Evolutionary conservation across 768 basidiomycete genomes (phyloP), one percentile per base, ranked within the genome.

Genomic region (Suillus subalutaceus): DNA sequence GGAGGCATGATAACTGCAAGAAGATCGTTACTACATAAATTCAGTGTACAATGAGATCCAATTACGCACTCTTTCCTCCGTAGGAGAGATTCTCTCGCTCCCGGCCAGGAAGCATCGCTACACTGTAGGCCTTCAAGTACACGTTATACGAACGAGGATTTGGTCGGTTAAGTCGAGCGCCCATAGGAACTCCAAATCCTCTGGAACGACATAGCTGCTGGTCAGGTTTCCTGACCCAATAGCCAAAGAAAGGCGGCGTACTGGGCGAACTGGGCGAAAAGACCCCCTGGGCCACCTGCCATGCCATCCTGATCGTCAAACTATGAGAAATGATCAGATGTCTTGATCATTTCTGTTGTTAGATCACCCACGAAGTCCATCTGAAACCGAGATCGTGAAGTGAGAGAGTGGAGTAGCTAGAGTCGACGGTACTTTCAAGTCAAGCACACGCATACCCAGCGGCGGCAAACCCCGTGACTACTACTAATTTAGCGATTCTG

Each of bases 1-100:
- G 92, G 94, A 3, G 97, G 97, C 94, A 99, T 96, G 63, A 99
- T 93, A 69, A 99, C 97, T 99, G 69, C 15, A 46, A 9, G 26
- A 37, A 43, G 37, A 52, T 56, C 5, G 65, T 65, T 37, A 69
- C 64, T 57, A 65, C 67, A 40, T 44, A 5, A 64, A 13, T 48
- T 48, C 10, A 63, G 37, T 48, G 59, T 57, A 62, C 62, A 50
- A 67, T 44, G 52, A 53, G 62, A 68, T 68, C 72, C 69, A 73
- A 73, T 73, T 78, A 90, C 89, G 66, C 71, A 92, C 97, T 95
- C 84, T 99, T 99, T 75, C 97, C 97, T 69, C 97, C 97, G 72
- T 96, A 99, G 64, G 94, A 93, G 38, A 99, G 79, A 75, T 99
- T 97, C 68, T 94, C 88, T 79, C 94, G 84, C 78, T 94, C 90